Evolutionary conservation across 352 stramenopile species (phyloP), one percentile per base, ranked within the genome.

Genomic region (Globisporangium orthogonon): DNA sequence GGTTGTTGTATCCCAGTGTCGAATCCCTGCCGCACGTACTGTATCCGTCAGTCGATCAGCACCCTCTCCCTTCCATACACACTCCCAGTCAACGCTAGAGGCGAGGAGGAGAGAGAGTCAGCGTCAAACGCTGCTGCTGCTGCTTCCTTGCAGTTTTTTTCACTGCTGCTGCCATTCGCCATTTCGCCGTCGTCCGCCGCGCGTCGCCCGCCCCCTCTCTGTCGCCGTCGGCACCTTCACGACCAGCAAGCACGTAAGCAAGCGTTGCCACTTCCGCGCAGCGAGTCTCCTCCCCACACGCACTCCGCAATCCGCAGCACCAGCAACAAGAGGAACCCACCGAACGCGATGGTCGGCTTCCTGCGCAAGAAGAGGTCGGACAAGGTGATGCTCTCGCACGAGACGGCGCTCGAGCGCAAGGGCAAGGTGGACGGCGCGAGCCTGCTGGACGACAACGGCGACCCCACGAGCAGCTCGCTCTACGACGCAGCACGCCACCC

Each of bases 331-430:
- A 52, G 29, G 31, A 54, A 5, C 31, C 31, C 47, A 37, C 14
- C 40, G 46, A 28, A 6, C 33, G 45, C 4, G 28, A 91, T 89
- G 78, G 78, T 94, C 31, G 79, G 81, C 2, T 91, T 94, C 66
- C 64, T 91, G 60, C 79, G 81, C 65, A 94, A 94, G 82, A 93
- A 93, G 61, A 91, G 89, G 61, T 87, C 80, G 60, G 75, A 86
- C 56, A 87, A 86, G 58, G 64, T 71, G 23, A 52, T 83, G 59
- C 74, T 89, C n/a, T 76, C 69, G 58, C 68, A 79, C 49, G 81
- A 82, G 52, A 91, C 83, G 17, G 79, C 75, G 63, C 75, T 94
- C 37, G 83, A 94, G 58, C 83, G 82, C 60, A 92, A 93, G 71
- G 84, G 84, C 54, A 87, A 87, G 50, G 75, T 94, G 35, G 85